Evolutionary conservation across 352 stramenopile species (phyloP), one percentile per base, ranked within the genome.

Genomic region (Thalassiosira livingstoniorum): DNA sequence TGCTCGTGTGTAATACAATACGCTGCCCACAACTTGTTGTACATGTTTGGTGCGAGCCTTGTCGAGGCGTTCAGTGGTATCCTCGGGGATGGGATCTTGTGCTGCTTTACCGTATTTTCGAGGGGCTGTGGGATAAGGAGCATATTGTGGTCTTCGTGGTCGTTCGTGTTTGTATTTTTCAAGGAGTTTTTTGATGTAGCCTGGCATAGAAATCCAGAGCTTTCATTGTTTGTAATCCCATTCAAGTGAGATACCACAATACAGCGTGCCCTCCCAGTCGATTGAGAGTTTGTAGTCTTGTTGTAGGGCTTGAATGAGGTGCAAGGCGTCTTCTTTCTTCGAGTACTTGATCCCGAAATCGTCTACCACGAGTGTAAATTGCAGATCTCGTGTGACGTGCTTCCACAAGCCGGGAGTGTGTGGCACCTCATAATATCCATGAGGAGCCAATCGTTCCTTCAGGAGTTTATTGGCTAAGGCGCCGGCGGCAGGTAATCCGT

Each of bases 401-500:
- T 39, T 43, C 57, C 57, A 65, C 25, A 65, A n/a, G 21, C 4
- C 57, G 25, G 57, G 29, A 10, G 43, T 11, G 2, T 45, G 25
- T 23, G 21, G 21, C 15, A 18, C 43, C 43, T 43, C 11, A 32
- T 45, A 34, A 43, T 18, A 2, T 2, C 4, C 13, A 3, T 43
- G 18, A 27, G 4, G 10, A 43, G 11, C 7, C 23, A 43, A 25
- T 39, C 11, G 27, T 43, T 13, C 13, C 11, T 37, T 2, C 18
- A 15, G 29, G 11, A 66, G 60, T 27, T 78, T 53, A 29, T 84
- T 63, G n/a, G 61, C 45, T 23, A 87, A 53, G 0, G 45, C 23
- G 21, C 80, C 75, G 3, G 74, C n/a, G n/a, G n/a, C n/a, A n/a
- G n/a, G n/a, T 32, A 70, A 78, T 55, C n/a, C 61, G 66, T n/a